Base-by-base conservation (phyloP, 306 rosid species). In the Acacia acuminata region DNA sequence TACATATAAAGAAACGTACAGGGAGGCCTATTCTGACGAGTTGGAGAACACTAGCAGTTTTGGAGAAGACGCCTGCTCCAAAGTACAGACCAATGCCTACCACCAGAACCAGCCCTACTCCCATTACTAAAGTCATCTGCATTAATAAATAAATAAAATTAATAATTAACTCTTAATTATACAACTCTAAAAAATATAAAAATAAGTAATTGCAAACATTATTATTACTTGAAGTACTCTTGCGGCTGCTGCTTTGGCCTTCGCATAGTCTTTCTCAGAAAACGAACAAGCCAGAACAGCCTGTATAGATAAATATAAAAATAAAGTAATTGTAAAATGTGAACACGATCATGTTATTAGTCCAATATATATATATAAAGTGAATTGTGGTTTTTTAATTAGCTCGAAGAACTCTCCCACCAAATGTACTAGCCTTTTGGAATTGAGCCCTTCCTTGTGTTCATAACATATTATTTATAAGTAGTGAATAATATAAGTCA, bases 281-380 rank as follows among this genome's bases (percentile, higher is more conserved):
- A 96, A 96, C 3, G 97, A 88, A 84, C 97, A 83, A 6, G 98
- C 99, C 22, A 96, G 90, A 82, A 96, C 91, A 27, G 99, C 97
- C 98, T 93, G 90, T 22, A 58, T 56, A 56, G 9, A n/a, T 20
- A 56, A 55, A 55, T 20, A 53, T 5, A 53, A 19, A 51, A 19
- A 6, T 51, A 51, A 14, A 47, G 40, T 11, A 47, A 9, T 47
- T 13, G 51, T 13, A 47, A 48, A 48, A 51, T 51, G 17, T 17
- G 8, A 51, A 51, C 1, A 51, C n/a, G 17, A 51, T 1, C 5
- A 17, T 45, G 14, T 45, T 45, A 12, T 45, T 1, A 11, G 51
- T 47, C 32, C 15, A 0, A 27, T 1, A 27, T 1, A 27, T 1
- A 27, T n/a, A n/a, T n/a, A n/a, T n/a, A 47, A 47, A 7, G 12